Base-by-base conservation (phyloP, 371 early-diverging fungal genomes). In the Rhizopus delemar region DNA sequence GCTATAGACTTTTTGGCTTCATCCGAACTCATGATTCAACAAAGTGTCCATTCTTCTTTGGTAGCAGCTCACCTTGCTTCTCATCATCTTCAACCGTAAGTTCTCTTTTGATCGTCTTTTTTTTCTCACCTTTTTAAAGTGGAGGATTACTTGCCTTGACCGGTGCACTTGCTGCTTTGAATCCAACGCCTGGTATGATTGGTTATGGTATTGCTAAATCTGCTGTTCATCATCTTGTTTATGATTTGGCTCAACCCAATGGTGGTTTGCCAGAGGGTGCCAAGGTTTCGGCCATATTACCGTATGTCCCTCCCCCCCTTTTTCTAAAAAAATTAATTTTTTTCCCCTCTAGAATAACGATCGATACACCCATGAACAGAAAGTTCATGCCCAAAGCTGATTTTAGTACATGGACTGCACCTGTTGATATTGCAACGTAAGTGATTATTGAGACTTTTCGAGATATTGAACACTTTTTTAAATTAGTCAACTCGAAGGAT, bases 161-260 rank as follows among this genome's bases (percentile, higher is more conserved):
- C 11, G 96, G 97, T 16, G 93, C 96, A 4, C 77, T 79, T 28
- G 90, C 93, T 28, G 92, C 93, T 9, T 68, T 80, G 34, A 82
- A 83, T 22, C 86, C 86, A 11, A 96, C 95, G 0, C 94, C 93
- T 45, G 77, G 86, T 41, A 93, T 90, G 93, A 85, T 94, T 63
- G 95, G 90, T n/a, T 97, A 98, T 70, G 98, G 98, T 41, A 69
- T 95, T 66, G 93, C 95, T 59, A 98, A 98, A 74, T 93, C 95
- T 5, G 89, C 93, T 7, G 95, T 95, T 29, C 95, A 96, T 70
- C 97, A 98, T 52, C 77, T 97, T 67, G 88, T 92, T 0, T 72
- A 85, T 36, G 90, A 91, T 60, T 72, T 93, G 43, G 91, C 94
- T 38, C 84, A 82, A 12, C 69, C 78, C 9, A 84, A 80, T 33